Evolutionary conservation across 1,284 basidiomycete species (phyloP), one percentile per base, ranked within the genome.

Genomic region (Mycosarcoma maydis): DNA sequence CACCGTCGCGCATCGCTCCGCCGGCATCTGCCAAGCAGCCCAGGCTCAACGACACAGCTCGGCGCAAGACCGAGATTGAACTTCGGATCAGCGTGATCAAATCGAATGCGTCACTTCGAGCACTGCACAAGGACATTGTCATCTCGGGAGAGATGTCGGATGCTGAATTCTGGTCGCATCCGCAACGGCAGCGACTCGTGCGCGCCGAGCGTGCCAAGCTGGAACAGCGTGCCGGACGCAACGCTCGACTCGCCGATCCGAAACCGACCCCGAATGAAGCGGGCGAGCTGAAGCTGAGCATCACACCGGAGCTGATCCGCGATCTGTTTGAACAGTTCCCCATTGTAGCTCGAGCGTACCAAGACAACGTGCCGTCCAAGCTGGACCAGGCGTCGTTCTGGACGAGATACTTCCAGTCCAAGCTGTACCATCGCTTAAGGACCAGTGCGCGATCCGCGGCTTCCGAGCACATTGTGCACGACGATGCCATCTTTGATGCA

Each of bases 241-340:
- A 78, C 39, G 80, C 75, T 0, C 71, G 72, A 4, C 58, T 81
- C 6, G 80, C 77, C n/a, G 80, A 80, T 53, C 80, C 78, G 2
- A 70, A 73, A 53, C 74, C 76, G 8, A 71, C 73, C 0, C 72
- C 73, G 4, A 76, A 74, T 46, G 74, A 78, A 41, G 58, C 67
- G 1, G 79, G 79, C 4, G 74, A 83, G 80, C 88, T 93, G 79
- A 92, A 90, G 80, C 94, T 98, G 65, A 88, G 90, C 72, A 90
- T 99, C 59, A 95, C 94, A 2, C 92, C 92, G 7, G 92, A 95
- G 81, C 86, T 97, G 33, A 91, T 95, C 34, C 88, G 91, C 72
- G 94, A 98, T 78, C 93, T 98, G 42, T 98, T 98, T 76, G 94
- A 97, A 73, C 94, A 97, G 84, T 98, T 94, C 78, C 95, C 96